Conservation (phyloP, 2,329 filamentous ascomycete genomes). For the Ophiostoma ulmi region DNA sequence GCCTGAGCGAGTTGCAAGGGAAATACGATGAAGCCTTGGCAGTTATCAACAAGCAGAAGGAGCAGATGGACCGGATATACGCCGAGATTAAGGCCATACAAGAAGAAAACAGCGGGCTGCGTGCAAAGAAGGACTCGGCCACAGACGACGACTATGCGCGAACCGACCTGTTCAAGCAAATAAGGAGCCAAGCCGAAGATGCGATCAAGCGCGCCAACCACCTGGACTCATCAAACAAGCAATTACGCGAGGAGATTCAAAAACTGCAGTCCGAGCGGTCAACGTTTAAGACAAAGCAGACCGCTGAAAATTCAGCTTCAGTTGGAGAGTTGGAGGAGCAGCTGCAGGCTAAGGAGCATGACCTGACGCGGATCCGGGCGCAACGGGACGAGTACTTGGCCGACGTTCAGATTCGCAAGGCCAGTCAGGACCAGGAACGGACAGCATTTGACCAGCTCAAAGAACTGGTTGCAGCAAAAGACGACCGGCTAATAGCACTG, state of each 20-base stretch:
- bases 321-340: slow-evolving; percentile 77
- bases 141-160: slow-evolving; percentile 91
- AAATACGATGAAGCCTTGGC: slow-evolving; percentile 74
- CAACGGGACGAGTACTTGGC: slow-evolving; percentile 79
- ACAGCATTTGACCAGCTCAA: slow-evolving; percentile 66
- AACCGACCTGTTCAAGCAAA: slow-evolving; percentile 87
- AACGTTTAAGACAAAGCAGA: slow-evolving; percentile 71
- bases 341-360: slow-evolving; percentile 72
- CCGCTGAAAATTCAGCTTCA: slow-evolving; percentile 69
- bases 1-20: slow-evolving; percentile 63
- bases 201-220: slow-evolving; percentile 88
- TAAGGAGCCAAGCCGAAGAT: slow-evolving; percentile 87
- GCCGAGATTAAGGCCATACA: slow-evolving; percentile 68
- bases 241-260: slow-evolving; percentile 77
- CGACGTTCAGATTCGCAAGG: slow-evolving; percentile 73
- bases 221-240: slow-evolving; percentile 80
- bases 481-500: slow-evolving; percentile 72
- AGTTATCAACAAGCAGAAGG: slow-evolving; percentile 74
- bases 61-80: slow-evolving; percentile 76
- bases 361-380: slow-evolving; percentile 79
- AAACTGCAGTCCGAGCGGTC: slow-evolving; percentile 81
- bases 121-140: slow-evolving; percentile 60
- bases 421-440: slow-evolving; percentile 70
- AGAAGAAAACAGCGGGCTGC: slow-evolving; percentile 74
- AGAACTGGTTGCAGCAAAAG: slow-evolving; percentile 72